Base-by-base conservation (phyloP, 495 filamentous ascomycete genomes). In the Parachaetomium inaequale region DNA sequence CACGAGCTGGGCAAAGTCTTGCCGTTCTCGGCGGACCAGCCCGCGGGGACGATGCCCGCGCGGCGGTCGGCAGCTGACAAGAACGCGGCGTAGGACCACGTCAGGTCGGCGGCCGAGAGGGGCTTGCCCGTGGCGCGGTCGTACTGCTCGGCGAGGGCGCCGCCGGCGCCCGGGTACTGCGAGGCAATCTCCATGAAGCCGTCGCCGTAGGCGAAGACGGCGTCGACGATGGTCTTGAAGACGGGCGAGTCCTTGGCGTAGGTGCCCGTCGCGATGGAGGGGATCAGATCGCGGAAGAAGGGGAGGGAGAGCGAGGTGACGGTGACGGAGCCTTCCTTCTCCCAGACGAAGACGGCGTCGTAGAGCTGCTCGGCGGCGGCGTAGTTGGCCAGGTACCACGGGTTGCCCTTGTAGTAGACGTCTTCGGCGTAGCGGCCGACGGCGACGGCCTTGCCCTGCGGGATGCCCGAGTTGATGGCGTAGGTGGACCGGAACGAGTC, bases 361-460 rank as follows among this genome's bases (percentile, higher is more conserved):
- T 88, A 89, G 23, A 89, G 76, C 65, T 82, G 81, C 69, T 89
- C 87, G 11, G 85, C 86, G 2, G 85, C 85, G 11, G 84, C 85
- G 46, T 87, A 72, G 2, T 85, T 88, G 63, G 77, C 76, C 10
- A 90, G 77, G 64, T 85, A 88, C 86, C 86, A 88, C 46, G 84
- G 85, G 72, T 88, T 86, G 21, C 84, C 86, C 52, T 82, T 81
- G 66, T 85, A 84, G 66, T 89, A 91, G 4, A 75, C 68, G 62
- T 91, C 88, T 65, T 89, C 87, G 2, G 85, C 69, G 67, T 92
- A 92, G 23, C 88, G 73, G 47, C 88, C 88, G 10, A 89, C 78
- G 15, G 87, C 85, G 23, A 85, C 81, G 5, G 85, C 84, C 12
- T 72, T 67, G 14, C 83, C 81, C 11, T 76, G 67, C 21, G 75